Conservation (phyloP, 441 rosid genomes). For the Melastoma candidum region DNA sequence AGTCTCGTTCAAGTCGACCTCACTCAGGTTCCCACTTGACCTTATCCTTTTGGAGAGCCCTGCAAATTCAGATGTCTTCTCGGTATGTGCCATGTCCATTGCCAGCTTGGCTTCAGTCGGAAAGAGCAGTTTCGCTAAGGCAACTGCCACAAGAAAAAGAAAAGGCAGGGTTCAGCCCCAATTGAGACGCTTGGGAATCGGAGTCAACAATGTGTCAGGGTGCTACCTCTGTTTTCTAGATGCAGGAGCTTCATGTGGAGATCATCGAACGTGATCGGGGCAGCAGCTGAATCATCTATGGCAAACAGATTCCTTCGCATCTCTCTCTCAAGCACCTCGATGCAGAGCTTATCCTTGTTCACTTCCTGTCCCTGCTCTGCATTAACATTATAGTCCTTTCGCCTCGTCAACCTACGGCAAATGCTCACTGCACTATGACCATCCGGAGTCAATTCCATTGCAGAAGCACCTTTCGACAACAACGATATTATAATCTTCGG, state of each 20-base stretch:
- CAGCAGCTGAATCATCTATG: constrained; percentile 9
- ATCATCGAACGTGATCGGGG: constrained; percentile 16
- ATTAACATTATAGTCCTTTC: constrained; percentile 22
- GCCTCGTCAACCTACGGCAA: constrained; percentile 23
- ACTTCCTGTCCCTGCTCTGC: constrained; percentile 22
- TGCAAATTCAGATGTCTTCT: constrained; percentile 53
- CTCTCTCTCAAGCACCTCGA: constrained; percentile 21
- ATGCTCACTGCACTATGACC: constrained; percentile 23
- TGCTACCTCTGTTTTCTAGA: no score
- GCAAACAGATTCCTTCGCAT: constrained; percentile 14
- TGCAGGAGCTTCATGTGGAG: neutral
- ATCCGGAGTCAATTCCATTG: constrained; percentile 15
- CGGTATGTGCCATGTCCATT: constrained; percentile 36
- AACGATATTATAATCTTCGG: constrained; percentile 23
- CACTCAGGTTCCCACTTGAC: constrained; percentile 50
- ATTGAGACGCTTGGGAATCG: neutral
- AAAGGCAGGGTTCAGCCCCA: no score
- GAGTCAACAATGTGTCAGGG: neutral
- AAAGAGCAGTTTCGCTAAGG: constrained; percentile 71
- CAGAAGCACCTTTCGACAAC: constrained; percentile 21
- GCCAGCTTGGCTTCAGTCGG: constrained; percentile 31
- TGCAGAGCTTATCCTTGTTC: constrained; percentile 24
- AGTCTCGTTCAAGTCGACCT: constrained; percentile 88
- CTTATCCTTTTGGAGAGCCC: constrained; percentile 50
- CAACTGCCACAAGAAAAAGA: constrained; percentile 34